Evolutionary conservation across 2,329 filamentous ascomycete species (phyloP), one percentile per base, ranked within the genome.

Genomic region (Talaromyces albobiverticillius): DNA sequence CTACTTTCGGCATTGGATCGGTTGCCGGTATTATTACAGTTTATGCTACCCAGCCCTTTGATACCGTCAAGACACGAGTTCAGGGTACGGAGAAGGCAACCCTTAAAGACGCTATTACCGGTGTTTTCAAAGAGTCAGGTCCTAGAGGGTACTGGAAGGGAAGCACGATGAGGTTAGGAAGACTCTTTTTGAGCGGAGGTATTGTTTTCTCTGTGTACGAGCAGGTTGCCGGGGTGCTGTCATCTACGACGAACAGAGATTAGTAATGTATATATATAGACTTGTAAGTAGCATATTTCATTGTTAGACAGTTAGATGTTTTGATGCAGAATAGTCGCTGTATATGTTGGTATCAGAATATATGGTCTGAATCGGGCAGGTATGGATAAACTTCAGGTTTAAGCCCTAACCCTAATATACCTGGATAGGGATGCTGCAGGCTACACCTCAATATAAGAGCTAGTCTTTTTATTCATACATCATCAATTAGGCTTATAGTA

Each of bases 121-220:
- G 76, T 50, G 75, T 88, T 3, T 64, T 82, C 50, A 65, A 70
- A 0, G 82, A 86, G 59, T 78, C 80, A 58, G 85, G 85, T 0
- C 59, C 86, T 2, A 75, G 72, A 36, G 84, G 80, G 0, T 83
- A 87, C 57, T 88, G 85, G 85, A 82, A 79, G 55, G 85, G 85
- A 0, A 88, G 84, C 31, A 82, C 82, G 0, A 88, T 88, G 85
- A 75, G 86, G 53, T 63, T 88, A 22, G 84, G 84, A 0, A 68
- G 85, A 57, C 78, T 85, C 3, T 76, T 88, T 1, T 77, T 88
- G 42, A 84, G 82, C 59, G 85, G 85, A n/a, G 84, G 85, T 0
- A 86, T 87, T 55, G 67, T 87, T 1, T 86, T 86, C 58, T 83
- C 82, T 2, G 79, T 80, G 2, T 85, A 85, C 62, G 84, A 86